Base-by-base conservation (phyloP, 2,329 filamentous ascomycete species). In the Penicillium sp. region DNA sequence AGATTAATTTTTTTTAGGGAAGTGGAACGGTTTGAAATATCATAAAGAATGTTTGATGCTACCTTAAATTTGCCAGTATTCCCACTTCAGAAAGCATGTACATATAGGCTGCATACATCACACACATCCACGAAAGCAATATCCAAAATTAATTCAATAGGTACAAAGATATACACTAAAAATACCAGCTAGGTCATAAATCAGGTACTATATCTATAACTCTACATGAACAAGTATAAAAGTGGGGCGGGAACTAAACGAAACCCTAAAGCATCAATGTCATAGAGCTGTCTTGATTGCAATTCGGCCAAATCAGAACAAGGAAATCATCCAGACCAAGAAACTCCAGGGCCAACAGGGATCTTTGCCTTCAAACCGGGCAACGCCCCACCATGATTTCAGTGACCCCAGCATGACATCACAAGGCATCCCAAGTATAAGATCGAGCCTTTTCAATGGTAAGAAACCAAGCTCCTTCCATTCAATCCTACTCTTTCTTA, bases 351-450 rank as follows among this genome's bases (percentile, higher is more conserved):
- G 22, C 22, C 22, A 45, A 30, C 28, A 36, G 43, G 19, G 22
- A 53, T 46, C 41, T 35, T 25, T 55, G 40, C 54, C 52, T 33
- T 30, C 41, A 49, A 55, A 42, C 54, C 51, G 53, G 53, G 5
- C 35, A 45, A 42, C 25, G 63, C 53, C 63, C 63, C 60, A 67
- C 62, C 60, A 67, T 67, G 64, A 67, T 65, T 59, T 67, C 65
- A 67, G 61, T 63, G 60, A 67, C 63, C 65, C 59, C 56, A 61
- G 38, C 44, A 63, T 67, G 65, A 67, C 64, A 67, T 67, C 65
- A 67, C 60, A 35, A 33, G 14, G 5, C 19, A 54, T 43, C 30
- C 43, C 42, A 56, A 54, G 47, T 65, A 66, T 65, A 65, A 66
- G 55, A 62, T 33, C 17, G 38, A 38, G 33, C 10, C 26, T 7